These are phyloP conservation scores for Angophora floribunda DNA, from an alignment of 345 rosid species.

Conservation along the genomic window DNA sequence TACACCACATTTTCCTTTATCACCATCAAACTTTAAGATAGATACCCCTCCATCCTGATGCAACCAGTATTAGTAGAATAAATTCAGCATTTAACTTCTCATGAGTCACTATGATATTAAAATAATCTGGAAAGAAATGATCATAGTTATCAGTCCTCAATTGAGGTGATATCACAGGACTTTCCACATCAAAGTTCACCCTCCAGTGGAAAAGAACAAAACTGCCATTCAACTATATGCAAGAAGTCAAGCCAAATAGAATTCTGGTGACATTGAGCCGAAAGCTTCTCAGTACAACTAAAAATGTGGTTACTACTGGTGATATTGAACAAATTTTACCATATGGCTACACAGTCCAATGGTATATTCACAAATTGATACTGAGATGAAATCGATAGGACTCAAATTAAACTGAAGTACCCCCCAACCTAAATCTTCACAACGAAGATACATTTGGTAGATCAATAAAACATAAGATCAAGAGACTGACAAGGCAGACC, in stretches of 20 bases:
- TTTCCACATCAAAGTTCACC: background rate
- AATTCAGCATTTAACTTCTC: background rate
- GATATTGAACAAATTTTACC: background rate
- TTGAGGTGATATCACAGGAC: background rate
- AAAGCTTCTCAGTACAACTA: background rate
- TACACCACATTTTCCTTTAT: slow-evolving; percentile 37
- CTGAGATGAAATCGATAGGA: background rate
- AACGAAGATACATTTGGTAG: background rate
- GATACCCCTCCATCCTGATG: slow-evolving; percentile 80
- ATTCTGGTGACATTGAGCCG: background rate
- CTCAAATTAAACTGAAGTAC: background rate
- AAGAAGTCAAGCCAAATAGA: background rate
- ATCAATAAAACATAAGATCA: background rate
- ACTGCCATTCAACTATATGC: background rate
- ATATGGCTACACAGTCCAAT: background rate
- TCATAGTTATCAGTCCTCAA: background rate
- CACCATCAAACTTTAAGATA: slow-evolving; percentile 65
- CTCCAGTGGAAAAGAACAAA: background rate
- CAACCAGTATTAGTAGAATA: background rate
- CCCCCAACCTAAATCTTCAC: background rate
- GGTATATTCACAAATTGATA: background rate
- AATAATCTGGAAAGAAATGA: background rate
- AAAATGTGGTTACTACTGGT: background rate
- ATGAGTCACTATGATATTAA: background rate
- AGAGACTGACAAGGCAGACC: background rate